Evolutionary conservation across 208 protist genomes (phyloP).

Genomic region (Acanthamoeba royreba): DNA sequence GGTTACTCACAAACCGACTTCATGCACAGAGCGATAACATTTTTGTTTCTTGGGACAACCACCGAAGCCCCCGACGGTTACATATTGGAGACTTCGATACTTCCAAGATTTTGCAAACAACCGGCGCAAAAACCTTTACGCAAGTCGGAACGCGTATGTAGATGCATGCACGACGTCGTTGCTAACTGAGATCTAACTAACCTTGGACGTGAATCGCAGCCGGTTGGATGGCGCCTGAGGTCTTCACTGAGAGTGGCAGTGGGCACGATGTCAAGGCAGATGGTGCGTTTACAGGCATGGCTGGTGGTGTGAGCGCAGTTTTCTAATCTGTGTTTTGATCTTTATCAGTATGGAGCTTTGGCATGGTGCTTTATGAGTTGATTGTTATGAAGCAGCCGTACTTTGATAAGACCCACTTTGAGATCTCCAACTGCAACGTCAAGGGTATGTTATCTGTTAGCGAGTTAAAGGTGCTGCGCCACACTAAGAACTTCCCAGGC

Average conservation of each 20-base stretch:
- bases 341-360: background rate
- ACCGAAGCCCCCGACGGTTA: background rate
- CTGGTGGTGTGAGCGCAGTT: background rate
- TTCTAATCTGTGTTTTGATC: background rate
- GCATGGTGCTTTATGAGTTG: conserved; percentile 13
- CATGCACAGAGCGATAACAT: conserved; percentile 10
- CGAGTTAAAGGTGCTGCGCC: background rate
- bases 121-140: background rate
- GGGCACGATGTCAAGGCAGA: background rate
- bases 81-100: conserved; percentile 16
- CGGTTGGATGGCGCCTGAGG: background rate
- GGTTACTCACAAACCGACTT: background rate
- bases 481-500: background rate
- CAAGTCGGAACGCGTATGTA: background rate
- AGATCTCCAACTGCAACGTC: conserved; percentile 5
- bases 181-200: background rate
- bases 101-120: background rate
- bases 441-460: background rate
- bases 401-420: conserved; percentile 6
- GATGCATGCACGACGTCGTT: no score
- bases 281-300: background rate
- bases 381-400: conserved; percentile 17
- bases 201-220: background rate
- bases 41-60: conserved; percentile 12
- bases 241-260: background rate